phyloP scores from a whole-genome alignment of 163 green algal genomes.

The Chlamydomonas reinhardtii region DNA sequence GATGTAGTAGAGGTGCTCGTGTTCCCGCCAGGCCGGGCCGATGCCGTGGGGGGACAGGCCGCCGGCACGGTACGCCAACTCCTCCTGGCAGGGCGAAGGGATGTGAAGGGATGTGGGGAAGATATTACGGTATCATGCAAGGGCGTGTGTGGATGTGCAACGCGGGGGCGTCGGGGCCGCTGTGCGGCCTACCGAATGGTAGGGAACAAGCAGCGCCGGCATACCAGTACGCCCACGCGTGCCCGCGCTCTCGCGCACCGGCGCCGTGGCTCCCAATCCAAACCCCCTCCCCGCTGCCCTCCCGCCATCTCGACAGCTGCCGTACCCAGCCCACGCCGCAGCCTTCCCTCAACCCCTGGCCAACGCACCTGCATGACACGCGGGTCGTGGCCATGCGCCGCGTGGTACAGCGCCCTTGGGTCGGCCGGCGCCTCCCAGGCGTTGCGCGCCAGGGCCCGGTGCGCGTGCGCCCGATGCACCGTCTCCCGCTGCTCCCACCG shows the following conservation, averaged over 20 bases:
- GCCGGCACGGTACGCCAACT: background rate
- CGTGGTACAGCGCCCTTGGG: background rate
- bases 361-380: background rate
- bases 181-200: too few relatives aligned
- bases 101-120: background rate
- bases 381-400: background rate
- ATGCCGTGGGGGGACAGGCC: background rate
- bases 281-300: background rate
- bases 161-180: too few relatives aligned
- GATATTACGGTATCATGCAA: too few relatives aligned
- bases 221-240: too few relatives aligned
- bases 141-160: too few relatives aligned
- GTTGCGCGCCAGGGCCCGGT: conserved; percentile 3
- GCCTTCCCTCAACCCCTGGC: background rate
- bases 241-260: too few relatives aligned
- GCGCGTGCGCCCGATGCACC: conserved; percentile 9
- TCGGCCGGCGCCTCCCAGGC: background rate
- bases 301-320: too few relatives aligned
- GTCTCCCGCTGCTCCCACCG: background rate
- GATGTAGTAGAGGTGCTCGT: background rate
- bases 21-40: too few relatives aligned
- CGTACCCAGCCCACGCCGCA: background rate
- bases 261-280: too few relatives aligned
- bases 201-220: too few relatives aligned
- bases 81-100: too few relatives aligned